Percentiles rank a stretch among this genome's conserved stretches.
These are phyloP conservation scores for Cenchrus fungigraminus DNA, from an alignment of 176 grass and related monocot species.

Conservation along the genomic window DNA sequence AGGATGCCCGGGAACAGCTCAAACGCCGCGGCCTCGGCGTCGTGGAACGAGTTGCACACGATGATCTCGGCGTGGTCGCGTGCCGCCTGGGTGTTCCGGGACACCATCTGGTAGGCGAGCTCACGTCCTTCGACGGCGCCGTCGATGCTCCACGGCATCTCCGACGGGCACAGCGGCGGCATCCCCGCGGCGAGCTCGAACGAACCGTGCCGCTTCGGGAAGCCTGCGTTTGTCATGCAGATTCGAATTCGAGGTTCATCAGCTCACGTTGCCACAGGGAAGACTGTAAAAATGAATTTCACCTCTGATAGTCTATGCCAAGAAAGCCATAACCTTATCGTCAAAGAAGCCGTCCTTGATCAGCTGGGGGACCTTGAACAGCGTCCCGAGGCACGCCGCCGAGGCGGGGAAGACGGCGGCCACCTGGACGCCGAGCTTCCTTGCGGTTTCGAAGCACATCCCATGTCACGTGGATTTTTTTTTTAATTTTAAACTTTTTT, in stretches of 20 bases:
- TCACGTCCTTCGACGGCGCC: not conserved
- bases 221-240: slow-evolving; percentile 10
- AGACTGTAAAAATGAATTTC: too few relatives aligned
- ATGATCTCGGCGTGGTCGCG: not conserved
- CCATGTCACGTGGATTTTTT: not conserved
- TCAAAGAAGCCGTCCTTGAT: slow-evolving; percentile 57
- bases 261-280: too few relatives aligned
- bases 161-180: slow-evolving; percentile 42
- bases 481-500: too few relatives aligned
- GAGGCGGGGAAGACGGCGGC: slow-evolving; percentile 53
- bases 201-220: slow-evolving; percentile 21
- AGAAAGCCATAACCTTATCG: slow-evolving; percentile 45
- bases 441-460: slow-evolving; percentile 54
- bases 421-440: slow-evolving; percentile 46
- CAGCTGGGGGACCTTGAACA: slow-evolving; percentile 54
- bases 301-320: too few relatives aligned
- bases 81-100: not conserved
- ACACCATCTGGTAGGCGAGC: not conserved
- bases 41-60: slow-evolving; percentile 50
- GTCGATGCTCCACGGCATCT: slow-evolving; percentile 40
- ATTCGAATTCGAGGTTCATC: not conserved
- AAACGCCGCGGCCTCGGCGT: slow-evolving; percentile 27
- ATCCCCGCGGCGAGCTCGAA: slow-evolving; percentile 40
- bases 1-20: slow-evolving; percentile 1
- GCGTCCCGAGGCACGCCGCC: slow-evolving; percentile 33